Evolutionary conservation across 2,329 filamentous ascomycete genomes (phyloP).

Genomic region (Grosmannia penicillata): DNA sequence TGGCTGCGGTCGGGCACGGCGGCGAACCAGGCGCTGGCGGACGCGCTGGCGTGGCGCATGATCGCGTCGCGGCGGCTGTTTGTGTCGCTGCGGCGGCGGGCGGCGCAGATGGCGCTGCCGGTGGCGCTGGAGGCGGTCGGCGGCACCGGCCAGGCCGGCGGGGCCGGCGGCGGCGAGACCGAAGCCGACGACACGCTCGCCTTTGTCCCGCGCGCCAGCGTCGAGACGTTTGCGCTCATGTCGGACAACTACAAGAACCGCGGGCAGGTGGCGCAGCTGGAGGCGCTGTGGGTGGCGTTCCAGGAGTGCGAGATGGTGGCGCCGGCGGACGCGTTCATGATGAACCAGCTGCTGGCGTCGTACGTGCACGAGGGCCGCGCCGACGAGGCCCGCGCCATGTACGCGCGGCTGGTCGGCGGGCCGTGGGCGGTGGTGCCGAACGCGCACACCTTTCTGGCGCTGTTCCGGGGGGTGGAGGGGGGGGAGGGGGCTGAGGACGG

Average conservation of each 20-base stretch:
- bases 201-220: slow-evolving; percentile 42
- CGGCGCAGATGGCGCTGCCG: slow-evolving; percentile 12
- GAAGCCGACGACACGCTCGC: slow-evolving; percentile 10
- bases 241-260: slow-evolving; percentile 57
- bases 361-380: slow-evolving; percentile 45
- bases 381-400: slow-evolving; percentile 38
- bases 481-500: no score
- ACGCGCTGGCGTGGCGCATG: slow-evolving; percentile 63
- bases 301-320: slow-evolving; percentile 44
- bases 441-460: slow-evolving; percentile 51
- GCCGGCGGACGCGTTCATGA: slow-evolving; percentile 52
- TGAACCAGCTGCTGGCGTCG: slow-evolving; percentile 63
- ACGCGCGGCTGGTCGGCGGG: slow-evolving; percentile 31
- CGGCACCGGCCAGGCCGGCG: no score
- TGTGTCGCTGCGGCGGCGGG: slow-evolving; percentile 32
- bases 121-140: slow-evolving; percentile 15
- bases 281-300: slow-evolving; percentile 48
- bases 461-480: slow-evolving; percentile 45
- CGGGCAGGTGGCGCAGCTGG: slow-evolving; percentile 39
- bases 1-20: slow-evolving; percentile 52
- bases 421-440: slow-evolving; percentile 36
- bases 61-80: slow-evolving; percentile 51
- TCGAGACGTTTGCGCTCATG: slow-evolving; percentile 66
- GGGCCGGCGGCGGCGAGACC: background rate
- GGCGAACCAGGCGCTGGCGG: slow-evolving; percentile 43